A percentile compares a stretch with the other conserved stretches of the same genome.
phyloP scores from a whole-genome alignment of 2,329 filamentous ascomycete species.

The Microdochium nivale region DNA sequence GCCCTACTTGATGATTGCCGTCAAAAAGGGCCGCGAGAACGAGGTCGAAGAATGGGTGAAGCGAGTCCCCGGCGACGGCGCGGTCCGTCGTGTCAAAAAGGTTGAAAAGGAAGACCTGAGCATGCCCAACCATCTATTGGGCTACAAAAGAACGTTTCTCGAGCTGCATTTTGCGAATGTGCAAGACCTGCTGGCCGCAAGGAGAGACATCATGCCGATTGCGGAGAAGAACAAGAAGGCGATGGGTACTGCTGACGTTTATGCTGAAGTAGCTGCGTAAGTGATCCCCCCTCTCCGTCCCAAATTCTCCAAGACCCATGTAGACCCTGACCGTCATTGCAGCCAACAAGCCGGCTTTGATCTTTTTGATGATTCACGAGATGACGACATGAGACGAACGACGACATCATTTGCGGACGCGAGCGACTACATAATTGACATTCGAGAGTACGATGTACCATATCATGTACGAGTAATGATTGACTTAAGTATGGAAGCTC shows the following conservation, averaged over 20 bases:
- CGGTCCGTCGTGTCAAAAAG: constrained; percentile 68
- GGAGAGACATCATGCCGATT: constrained; percentile 77
- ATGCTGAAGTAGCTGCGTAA: constrained; percentile 88
- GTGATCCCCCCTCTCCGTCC: constrained; percentile 17
- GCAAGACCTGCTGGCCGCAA: constrained; percentile 72
- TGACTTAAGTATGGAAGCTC: constrained; percentile 59
- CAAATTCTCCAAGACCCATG: constrained; percentile 5
- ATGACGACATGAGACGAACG: constrained; percentile 64
- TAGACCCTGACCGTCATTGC: too few relatives aligned
- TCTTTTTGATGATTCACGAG: constrained; percentile 83
- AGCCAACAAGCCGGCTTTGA: constrained; percentile 52
- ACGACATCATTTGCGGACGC: constrained; percentile 74
- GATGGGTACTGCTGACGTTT: constrained; percentile 94
- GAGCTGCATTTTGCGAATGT: constrained; percentile 85
- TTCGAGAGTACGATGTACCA: constrained; percentile 97
- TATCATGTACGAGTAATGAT: constrained; percentile 99
- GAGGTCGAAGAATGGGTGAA: constrained; percentile 96
- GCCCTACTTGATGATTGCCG: constrained; percentile 89
- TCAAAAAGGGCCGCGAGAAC: constrained; percentile 76
- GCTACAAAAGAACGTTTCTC: constrained; percentile 81
- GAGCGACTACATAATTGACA: constrained; percentile 96
- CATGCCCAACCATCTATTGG: constrained; percentile 92
- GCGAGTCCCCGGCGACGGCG: constrained; percentile 67
- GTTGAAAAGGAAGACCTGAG: constrained; percentile 88
- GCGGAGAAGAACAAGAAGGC: constrained; percentile 96